Evolutionary conservation across 2,329 filamentous ascomycete species (phyloP), one percentile per base, ranked within the genome.

Genomic region (Aspergillus thermomutatus): DNA sequence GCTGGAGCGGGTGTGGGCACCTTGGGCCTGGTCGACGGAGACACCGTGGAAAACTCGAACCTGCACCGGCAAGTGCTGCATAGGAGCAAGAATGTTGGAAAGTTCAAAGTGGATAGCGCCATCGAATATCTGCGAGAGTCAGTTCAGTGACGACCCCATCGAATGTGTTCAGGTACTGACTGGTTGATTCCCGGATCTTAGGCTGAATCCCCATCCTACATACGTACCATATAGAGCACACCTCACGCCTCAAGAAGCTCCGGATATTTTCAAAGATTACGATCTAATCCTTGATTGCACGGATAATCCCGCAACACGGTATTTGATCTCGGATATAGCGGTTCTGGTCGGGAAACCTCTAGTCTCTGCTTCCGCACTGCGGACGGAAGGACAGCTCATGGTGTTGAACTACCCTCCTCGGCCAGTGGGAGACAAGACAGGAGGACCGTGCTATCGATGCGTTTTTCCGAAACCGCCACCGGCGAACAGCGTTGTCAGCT

Each of bases 251-350:
- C 76, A 84, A 57, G 90, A 88, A 52, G 89, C 91, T 0, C 75
- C 85, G 6, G 72, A 79, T 0, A 85, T 91, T 43, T 84, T 96
- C 55, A 75, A 79, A 0, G 66, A 78, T 3, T 97, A 96, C 69
- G 91, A 96, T 66, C 65, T 97, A 0, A 85, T 97, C 1, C 85
- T 99, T 11, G 94, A 99, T 73, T 99, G 94, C 72, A 97, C 93
- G 9, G 94, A 99, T 74, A 92, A 93, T 62, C 93, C 94, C 0
- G 88, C 90, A 1, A 90, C 91, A 0, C 89, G 94, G 46, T 97
- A 99, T 72, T 83, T 97, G 48, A 90, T 97, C 62, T 96, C 91
- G 0, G 94, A 99, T 70, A 84, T 89, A 17, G 95, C 91, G 64
- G 89, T 97, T 9, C 79, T 96, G 3, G 80, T 92, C 0, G 77